Conservation (phyloP, 164 flowering plant genomes). For the Umbellularia californica region DNA sequence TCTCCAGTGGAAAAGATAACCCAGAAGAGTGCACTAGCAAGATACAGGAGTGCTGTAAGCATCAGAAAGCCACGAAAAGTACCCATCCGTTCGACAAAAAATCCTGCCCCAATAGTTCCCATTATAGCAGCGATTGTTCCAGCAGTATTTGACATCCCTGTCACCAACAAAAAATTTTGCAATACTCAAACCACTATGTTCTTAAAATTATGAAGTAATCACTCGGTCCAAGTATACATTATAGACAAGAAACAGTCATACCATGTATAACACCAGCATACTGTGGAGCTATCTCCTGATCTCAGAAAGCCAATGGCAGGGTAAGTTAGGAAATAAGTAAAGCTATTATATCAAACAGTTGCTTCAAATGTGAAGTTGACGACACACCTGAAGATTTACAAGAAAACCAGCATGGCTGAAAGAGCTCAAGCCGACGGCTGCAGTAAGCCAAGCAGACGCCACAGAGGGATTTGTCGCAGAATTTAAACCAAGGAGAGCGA, state of each 20-base stretch:
- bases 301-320: constrained; percentile 12
- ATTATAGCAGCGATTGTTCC: constrained; percentile 89
- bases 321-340: neutral
- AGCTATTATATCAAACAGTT: neutral
- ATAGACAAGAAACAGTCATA: constrained; percentile 16
- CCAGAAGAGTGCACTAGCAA: constrained; percentile 73
- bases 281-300: constrained; percentile 90
- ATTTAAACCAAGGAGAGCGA: constrained; percentile 73
- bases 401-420: constrained; percentile 96
- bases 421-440: constrained; percentile 83
- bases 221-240: neutral
- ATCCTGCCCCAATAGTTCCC: constrained; percentile 95
- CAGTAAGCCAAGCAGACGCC: constrained; percentile 91
- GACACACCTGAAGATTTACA: constrained; percentile 89
- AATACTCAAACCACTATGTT: neutral
- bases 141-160: constrained; percentile 86
- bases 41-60: constrained; percentile 72
- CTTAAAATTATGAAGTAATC: neutral
- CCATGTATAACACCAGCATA: constrained; percentile 94
- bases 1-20: constrained; percentile 75
- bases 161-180: neutral
- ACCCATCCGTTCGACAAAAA: constrained; percentile 79
- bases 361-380: neutral
- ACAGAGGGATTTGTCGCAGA: constrained; percentile 53
- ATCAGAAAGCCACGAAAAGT: constrained; percentile 82